Evolutionary conservation across 306 rosid genomes (phyloP).

Genomic region (Senna siamea): DNA sequence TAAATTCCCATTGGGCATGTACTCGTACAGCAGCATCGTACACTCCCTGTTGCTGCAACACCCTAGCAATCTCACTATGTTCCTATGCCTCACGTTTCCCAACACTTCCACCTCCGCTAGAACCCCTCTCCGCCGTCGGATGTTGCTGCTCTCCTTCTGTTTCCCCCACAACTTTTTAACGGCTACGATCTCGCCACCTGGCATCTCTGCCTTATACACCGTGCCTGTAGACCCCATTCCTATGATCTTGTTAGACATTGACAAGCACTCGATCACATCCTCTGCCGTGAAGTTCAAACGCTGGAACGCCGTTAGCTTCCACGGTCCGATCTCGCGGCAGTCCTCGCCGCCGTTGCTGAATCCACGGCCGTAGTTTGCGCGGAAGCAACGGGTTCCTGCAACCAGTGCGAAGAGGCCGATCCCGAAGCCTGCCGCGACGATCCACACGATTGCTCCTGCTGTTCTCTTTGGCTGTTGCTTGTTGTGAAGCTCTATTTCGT

Average conservation of each 20-base stretch:
- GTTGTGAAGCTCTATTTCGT: constrained; percentile 40
- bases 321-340: constrained; percentile 64
- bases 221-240: constrained; percentile 97
- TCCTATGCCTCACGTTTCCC: constrained; percentile 94
- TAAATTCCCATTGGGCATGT: constrained; percentile 88
- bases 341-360: constrained; percentile 38
- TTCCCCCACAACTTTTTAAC: constrained; percentile 88
- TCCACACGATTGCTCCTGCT: constrained; percentile 89
- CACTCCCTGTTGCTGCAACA: constrained; percentile 89
- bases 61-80: constrained; percentile 92
- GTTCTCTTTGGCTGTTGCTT: constrained; percentile 65
- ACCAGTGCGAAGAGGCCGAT: constrained; percentile 78
- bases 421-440: constrained; percentile 87
- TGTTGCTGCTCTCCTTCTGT: constrained; percentile 59
- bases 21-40: constrained; percentile 92
- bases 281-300: constrained; percentile 91
- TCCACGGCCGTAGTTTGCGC: constrained; percentile 60
- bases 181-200: constrained; percentile 94
- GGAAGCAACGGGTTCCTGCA: constrained; percentile 90
- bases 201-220: constrained; percentile 83
- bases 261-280: constrained; percentile 76
- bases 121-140: constrained; percentile 83
- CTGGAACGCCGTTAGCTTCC: constrained; percentile 89
- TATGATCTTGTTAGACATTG: constrained; percentile 68
- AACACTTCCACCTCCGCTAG: constrained; percentile 92